phyloP scores from a whole-genome alignment of 2,329 filamentous ascomycete genomes.

The Claviceps sorghi region DNA sequence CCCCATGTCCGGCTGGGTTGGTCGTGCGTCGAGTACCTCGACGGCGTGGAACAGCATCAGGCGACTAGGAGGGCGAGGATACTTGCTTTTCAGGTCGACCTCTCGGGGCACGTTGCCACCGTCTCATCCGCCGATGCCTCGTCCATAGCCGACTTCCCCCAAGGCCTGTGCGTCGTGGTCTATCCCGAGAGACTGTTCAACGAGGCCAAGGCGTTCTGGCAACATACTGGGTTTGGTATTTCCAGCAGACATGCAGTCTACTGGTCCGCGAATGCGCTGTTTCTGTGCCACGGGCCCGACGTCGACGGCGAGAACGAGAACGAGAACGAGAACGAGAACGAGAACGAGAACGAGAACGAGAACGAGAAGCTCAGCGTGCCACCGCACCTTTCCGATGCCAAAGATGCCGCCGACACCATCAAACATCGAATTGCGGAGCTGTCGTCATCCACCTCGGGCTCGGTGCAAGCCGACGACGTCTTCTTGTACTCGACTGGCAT shows the following conservation, averaged over 20 bases:
- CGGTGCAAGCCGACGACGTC: constrained; percentile 21
- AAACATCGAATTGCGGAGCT: constrained; percentile 11
- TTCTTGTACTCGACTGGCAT: constrained; percentile 37
- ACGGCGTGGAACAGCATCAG: not conserved
- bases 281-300: constrained; percentile 2
- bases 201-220: constrained; percentile 17
- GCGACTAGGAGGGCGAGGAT: not conserved
- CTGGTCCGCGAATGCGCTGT: constrained; percentile 13
- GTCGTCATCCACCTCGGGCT: constrained; percentile 7
- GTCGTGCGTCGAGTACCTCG: constrained; percentile 10
- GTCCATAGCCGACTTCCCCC: not conserved
- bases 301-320: not conserved
- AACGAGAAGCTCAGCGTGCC: not conserved
- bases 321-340: too few species aligned
- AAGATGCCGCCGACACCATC: constrained; percentile 4
- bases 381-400: constrained; percentile 3
- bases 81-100: not conserved
- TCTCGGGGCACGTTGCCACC: not conserved
- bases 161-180: constrained; percentile 8
- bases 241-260: constrained; percentile 14
- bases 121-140: not conserved
- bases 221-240: constrained; percentile 16
- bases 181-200: constrained; percentile 7
- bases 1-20: constrained; percentile 1
- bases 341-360: too few species aligned